Percentiles rank a stretch among this genome's conserved stretches.
phyloP scores from a whole-genome alignment of 192 early-diverging fungal species.

The Coemansia aciculifera region DNA sequence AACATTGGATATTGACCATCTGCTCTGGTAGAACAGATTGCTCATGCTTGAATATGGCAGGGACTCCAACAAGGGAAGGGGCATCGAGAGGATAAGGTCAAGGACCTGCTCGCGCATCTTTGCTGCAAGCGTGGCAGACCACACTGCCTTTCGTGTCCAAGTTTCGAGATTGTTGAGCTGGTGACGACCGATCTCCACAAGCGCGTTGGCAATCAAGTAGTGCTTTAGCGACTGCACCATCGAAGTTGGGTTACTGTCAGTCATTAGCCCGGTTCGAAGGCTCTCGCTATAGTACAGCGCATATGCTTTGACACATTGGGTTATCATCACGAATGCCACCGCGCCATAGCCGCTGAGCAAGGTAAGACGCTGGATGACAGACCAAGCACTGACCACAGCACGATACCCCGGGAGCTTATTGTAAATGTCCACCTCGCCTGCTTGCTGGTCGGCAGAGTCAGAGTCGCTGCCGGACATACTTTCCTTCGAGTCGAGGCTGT shows the following conservation, averaged over 20 bases:
- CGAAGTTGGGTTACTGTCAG: slow-evolving; percentile 25
- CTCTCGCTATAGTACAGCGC: slow-evolving; percentile 18
- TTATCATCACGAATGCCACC: neutral
- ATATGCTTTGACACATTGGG: slow-evolving; percentile 16
- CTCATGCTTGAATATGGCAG: neutral
- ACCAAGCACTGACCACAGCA: neutral
- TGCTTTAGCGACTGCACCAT: slow-evolving; percentile 24
- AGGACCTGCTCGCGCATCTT: neutral
- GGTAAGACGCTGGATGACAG: slow-evolving; percentile 3
- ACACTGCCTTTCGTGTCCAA: slow-evolving; percentile 6
- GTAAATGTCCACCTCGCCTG: neutral
- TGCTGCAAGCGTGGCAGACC: slow-evolving; percentile 2
- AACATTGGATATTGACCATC: neutral
- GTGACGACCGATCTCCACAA: neutral
- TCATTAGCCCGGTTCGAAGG: slow-evolving; percentile 26
- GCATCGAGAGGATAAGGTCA: slow-evolving; percentile 5
- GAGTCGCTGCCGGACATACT: neutral
- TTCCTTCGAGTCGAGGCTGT: neutral
- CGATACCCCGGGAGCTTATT: neutral
- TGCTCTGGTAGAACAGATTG: neutral
- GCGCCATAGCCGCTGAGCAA: slow-evolving; percentile 20
- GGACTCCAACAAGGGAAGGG: slow-evolving; percentile 16
- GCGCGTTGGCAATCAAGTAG: slow-evolving; percentile 28
- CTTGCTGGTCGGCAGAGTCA: neutral
- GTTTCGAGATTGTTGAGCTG: slow-evolving; percentile 7